Conservation (phyloP, 768 basidiomycete species). For the Hysterangium stoloniferum region DNA sequence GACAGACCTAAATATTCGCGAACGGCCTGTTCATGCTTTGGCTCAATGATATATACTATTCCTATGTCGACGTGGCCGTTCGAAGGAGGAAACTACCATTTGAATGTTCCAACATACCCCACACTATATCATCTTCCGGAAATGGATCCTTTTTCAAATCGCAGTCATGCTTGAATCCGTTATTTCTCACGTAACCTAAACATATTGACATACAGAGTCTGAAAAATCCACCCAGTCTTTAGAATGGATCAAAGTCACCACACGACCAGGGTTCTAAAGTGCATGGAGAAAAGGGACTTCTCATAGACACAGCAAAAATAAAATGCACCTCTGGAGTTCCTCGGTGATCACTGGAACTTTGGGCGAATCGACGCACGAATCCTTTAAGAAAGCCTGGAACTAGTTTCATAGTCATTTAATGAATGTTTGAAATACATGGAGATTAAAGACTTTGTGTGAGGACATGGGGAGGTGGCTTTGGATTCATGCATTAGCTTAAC, state of each 20-base stretch:
- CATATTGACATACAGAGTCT: conserved; percentile 35
- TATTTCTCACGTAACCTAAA: not conserved
- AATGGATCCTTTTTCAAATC: conserved; percentile 45
- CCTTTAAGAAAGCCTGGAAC: conserved; percentile 84
- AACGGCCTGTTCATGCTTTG: conserved; percentile 64
- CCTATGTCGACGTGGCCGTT: conserved; percentile 34
- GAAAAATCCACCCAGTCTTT: conserved; percentile 82
- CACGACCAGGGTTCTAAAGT: conserved; percentile 69
- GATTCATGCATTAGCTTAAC: not conserved
- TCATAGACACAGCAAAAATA: not conserved
- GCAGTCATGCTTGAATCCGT: conserved; percentile 14
- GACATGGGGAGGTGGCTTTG: conserved; percentile 77
- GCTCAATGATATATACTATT: conserved; percentile 83
- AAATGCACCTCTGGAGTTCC: conserved; percentile 70
- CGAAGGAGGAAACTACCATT: not conserved
- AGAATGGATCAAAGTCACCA: conserved; percentile 84
- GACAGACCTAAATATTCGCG: conserved; percentile 66
- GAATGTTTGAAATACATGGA: not conserved
- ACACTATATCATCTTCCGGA: conserved; percentile 70
- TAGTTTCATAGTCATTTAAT: conserved; percentile 19
- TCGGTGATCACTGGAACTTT: conserved; percentile 87
- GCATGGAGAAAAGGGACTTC: not conserved
- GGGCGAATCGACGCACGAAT: conserved; percentile 84
- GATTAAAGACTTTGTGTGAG: conserved; percentile 47
- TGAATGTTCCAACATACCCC: conserved; percentile 50